Evolutionary conservation across 2,329 filamentous ascomycete genomes (phyloP), one percentile per base, ranked within the genome.

Genomic region (Canariomyces notabilis): DNA sequence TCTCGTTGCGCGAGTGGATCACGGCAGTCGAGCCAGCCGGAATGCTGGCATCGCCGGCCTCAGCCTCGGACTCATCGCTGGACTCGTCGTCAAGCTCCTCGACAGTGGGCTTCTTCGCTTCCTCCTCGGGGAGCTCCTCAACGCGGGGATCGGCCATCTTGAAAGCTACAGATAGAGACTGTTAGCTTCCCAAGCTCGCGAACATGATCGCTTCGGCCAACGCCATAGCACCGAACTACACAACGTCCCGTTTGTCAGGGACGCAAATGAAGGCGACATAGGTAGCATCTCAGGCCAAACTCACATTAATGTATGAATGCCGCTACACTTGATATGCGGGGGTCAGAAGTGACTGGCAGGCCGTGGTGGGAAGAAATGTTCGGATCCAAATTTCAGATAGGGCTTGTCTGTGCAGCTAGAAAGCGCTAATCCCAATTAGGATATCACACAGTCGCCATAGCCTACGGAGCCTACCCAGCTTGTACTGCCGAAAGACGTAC

Each of bases 1-100:
- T 98, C 86, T 98, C 93, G 77, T 97, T 97, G 73, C 93, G 89
- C 68, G 89, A 95, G 82, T 97, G 91, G 66, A 98, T 85, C 63
- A 93, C 82, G 66, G 91, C 86, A 57, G 85, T 82, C 65, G 89
- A 87, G 67, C 91, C 93, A 59, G 87, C 85, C 67, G 91, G 89
- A 58, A 80, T 68, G 60, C 68, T 70, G 55, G 69, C 66, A 52
- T 80, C 80, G 59, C 76, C 82, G 54, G 80, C 83, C 70, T 93
- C 89, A 62, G 80, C 83, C 63, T 86, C 86, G 62, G 85, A 87
- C 59, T 88, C 84, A 64, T 82, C 82, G 74, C 79, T 83, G 66
- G 77, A 82, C 57, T 83, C 82, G 56, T 77, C 77, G 55, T 83
- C 83, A 62, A 84, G 80, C 69, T 88, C 84, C 64, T 88, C 82